These are phyloP conservation scores for Cladosporium sp. DNA, from an alignment of 2,329 filamentous ascomycete genomes.

Conservation along the genomic window DNA sequence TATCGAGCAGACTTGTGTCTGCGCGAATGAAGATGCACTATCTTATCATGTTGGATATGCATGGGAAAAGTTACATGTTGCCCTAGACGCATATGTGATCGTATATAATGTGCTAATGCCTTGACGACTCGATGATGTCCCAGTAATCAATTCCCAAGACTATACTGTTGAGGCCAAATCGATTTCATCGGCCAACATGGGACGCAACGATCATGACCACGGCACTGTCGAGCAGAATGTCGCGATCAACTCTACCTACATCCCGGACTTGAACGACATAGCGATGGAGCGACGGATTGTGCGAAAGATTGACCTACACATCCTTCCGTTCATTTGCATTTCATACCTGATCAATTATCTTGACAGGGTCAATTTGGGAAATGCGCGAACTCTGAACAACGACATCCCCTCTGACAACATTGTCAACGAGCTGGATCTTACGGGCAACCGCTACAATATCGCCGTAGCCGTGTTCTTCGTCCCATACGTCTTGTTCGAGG, in stretches of 20 bases:
- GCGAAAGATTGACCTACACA: constrained; percentile 67
- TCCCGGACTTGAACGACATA: constrained; percentile 16
- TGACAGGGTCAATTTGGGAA: constrained; percentile 41
- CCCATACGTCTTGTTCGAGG: constrained; percentile 62
- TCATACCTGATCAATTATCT: constrained; percentile 25
- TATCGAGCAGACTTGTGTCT: neutral
- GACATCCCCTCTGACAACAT: constrained; percentile 51
- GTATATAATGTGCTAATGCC: neutral
- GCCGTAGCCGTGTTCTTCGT: constrained; percentile 60
- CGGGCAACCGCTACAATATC: constrained; percentile 58
- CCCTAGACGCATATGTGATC: neutral
- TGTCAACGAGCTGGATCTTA: constrained; percentile 55
- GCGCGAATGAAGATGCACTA: neutral
- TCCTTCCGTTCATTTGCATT: constrained; percentile 68
- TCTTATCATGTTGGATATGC: neutral
- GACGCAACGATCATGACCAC: neutral
- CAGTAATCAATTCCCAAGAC: neutral
- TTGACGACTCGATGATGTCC: neutral
- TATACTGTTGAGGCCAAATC: neutral
- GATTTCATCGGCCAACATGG: constrained; percentile 3
- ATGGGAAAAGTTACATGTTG: neutral
- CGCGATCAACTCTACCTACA: neutral
- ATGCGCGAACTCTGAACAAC: constrained; percentile 38
- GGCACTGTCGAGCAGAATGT: constrained; percentile 7
- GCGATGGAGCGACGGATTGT: constrained; percentile 56